phyloP scores from a whole-genome alignment of 805 yeast genomes.

The Scheffersomyces spartinae region DNA sequence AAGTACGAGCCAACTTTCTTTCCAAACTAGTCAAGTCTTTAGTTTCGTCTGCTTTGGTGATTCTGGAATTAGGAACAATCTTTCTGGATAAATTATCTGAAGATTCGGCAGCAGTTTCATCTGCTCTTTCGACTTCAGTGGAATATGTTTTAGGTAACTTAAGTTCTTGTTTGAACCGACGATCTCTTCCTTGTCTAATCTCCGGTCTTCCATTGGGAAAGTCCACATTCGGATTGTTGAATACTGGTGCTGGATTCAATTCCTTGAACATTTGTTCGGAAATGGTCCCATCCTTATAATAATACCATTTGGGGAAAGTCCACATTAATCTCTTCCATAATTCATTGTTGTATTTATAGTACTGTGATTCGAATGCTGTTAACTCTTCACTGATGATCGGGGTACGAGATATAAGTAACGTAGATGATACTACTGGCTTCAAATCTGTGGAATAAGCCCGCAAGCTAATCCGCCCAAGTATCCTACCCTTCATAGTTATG shows the following conservation, averaged over 20 bases:
- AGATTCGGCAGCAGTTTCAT: conserved; percentile 7
- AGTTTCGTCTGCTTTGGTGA: conserved; percentile 62
- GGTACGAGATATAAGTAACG: conserved; percentile 61
- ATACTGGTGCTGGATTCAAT: conserved; percentile 66
- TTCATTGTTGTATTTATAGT: conserved; percentile 75
- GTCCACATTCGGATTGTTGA: conserved; percentile 63
- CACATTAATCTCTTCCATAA: conserved; percentile 87
- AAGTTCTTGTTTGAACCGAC: conserved; percentile 69
- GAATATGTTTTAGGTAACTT: conserved; percentile 57
- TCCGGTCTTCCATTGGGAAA: conserved; percentile 82
- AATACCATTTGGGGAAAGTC: conserved; percentile 93
- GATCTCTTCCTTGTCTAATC: conserved; percentile 78
- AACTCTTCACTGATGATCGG: conserved; percentile 80
- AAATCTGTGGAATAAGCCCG: no score
- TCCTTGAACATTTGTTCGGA: conserved; percentile 71
- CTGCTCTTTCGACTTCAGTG: conserved; percentile 19
- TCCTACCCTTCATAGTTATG: no score
- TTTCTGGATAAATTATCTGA: conserved; percentile 40
- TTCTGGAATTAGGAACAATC: conserved; percentile 57
- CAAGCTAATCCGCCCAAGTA: no score
- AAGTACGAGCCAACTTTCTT: conserved; percentile 66
- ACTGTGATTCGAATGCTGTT: conserved; percentile 59
- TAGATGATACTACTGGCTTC: no score
- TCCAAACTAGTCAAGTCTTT: conserved; percentile 62
- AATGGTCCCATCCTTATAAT: conserved; percentile 81